phyloP scores from a whole-genome alignment of 2,329 filamentous ascomycete species.

The Epichloe aotearoae region DNA sequence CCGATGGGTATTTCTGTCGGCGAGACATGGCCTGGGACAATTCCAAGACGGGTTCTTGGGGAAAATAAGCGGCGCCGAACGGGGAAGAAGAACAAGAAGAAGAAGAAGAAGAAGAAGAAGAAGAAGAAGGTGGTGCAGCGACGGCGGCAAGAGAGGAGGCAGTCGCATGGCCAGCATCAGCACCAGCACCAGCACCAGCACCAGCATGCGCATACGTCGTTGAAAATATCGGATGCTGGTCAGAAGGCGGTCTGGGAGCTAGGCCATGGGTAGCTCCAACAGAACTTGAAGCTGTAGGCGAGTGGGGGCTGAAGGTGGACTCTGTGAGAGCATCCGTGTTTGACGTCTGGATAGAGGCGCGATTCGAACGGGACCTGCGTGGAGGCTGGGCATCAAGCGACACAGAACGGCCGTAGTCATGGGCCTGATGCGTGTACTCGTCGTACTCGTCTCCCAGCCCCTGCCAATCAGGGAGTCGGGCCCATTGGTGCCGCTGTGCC shows the following conservation, averaged over 20 bases:
- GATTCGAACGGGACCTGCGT: conserved; percentile 33
- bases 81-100: neutral
- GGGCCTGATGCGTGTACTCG: conserved; percentile 4
- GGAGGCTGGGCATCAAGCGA: conserved; percentile 25
- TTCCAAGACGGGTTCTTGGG: conserved; percentile 25
- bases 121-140: too few relatives aligned
- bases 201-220: conserved; percentile 13
- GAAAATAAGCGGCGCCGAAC: neutral
- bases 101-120: neutral
- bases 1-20: conserved; percentile 9
- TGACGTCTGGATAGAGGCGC: conserved; percentile 42
- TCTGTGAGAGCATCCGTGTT: conserved; percentile 42
- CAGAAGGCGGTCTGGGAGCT: conserved; percentile 45
- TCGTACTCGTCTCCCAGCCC: conserved; percentile 5
- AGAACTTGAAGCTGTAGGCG: conserved; percentile 39
- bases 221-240: conserved; percentile 27
- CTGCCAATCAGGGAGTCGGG: conserved; percentile 36
- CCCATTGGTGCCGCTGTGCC: conserved; percentile 36
- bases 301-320: conserved; percentile 44
- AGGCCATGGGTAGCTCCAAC: conserved; percentile 34
- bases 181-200: neutral
- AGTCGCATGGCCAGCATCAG: neutral
- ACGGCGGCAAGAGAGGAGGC: too few relatives aligned
- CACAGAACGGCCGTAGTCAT: conserved; percentile 1
- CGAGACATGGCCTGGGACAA: conserved; percentile 8